Conservation (phyloP, 805 yeast genomes). For the Wickerhamomyces xylosicus region DNA sequence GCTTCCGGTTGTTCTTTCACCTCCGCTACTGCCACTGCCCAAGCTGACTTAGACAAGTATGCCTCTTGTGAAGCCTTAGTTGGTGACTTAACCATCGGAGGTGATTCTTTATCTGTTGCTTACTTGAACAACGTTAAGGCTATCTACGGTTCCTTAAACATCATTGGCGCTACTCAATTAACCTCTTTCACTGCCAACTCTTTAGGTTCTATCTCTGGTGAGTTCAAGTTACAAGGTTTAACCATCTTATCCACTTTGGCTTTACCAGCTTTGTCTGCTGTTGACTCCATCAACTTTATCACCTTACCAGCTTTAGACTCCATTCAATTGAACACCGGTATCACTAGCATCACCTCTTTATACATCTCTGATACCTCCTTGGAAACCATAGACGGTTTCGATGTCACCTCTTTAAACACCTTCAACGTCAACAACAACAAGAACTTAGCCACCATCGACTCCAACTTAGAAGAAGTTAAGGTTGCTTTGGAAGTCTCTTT, state of each 20-base stretch:
- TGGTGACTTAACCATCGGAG: constrained; percentile 69
- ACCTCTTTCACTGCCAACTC: constrained; percentile 66
- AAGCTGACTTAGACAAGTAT: constrained; percentile 65
- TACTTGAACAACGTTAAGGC: constrained; percentile 67
- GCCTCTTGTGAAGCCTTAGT: constrained; percentile 68
- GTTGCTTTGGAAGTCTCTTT: constrained; percentile 68
- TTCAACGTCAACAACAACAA: constrained; percentile 89
- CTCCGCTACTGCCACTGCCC: constrained; percentile 64
- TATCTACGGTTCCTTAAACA: constrained; percentile 65
- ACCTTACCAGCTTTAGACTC: constrained; percentile 77
- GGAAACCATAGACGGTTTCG: constrained; percentile 57
- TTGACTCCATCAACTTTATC: constrained; percentile 69
- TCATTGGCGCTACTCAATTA: constrained; percentile 57
- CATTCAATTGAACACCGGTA: constrained; percentile 60
- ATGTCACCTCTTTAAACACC: constrained; percentile 32
- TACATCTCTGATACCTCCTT: constrained; percentile 67
- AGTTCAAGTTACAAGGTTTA: constrained; percentile 49
- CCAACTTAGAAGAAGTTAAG: constrained; percentile 66
- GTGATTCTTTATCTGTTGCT: constrained; percentile 46
- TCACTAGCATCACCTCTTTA: constrained; percentile 64
- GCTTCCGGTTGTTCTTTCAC: constrained; percentile 60
- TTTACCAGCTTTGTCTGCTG: constrained; percentile 71
- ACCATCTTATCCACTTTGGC: constrained; percentile 58
- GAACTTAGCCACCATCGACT: constrained; percentile 60
- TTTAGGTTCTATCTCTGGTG: constrained; percentile 65